Evolutionary conservation across 2,329 filamentous ascomycete genomes (phyloP), one percentile per base, ranked within the genome.

Genomic region (Cyclaneusma minus): DNA sequence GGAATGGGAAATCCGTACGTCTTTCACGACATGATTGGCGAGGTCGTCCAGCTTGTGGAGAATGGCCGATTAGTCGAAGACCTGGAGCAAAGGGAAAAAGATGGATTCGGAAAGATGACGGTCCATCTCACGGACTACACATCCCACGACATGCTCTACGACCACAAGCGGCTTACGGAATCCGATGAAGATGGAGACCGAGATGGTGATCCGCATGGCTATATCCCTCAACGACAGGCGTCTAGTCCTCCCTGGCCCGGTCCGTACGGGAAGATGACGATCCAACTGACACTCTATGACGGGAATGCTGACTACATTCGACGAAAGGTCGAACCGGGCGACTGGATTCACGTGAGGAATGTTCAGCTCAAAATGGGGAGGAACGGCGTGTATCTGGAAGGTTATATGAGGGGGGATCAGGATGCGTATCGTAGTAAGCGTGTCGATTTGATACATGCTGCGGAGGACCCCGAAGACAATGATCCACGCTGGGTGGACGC

Each of bases 51-150:
- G 36, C 53, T 61, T 1, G 67, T 56, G 36, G 42, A 51, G 9
- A 47, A 51, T 20, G 57, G 48, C 17, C n/a, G n/a, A 23, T 50
- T 56, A 3, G 62, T 64, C 0, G 58, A 48, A 22, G 51, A 58
- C 16, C 12, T 39, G 5, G 43, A 45, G 13, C n/a, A n/a, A n/a
- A n/a, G n/a, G n/a, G n/a, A n/a, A n/a, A n/a, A n/a, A n/a, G n/a
- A n/a, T n/a, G n/a, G n/a, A n/a, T n/a, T n/a, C n/a, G 58, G 63
- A 14, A 64, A 51, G 30, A 50, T 66, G 8, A 67, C 69, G 4
- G 36, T 93, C 0, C 84, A 84, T 56, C 55, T 92, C 11, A 78
- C 80, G 0, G 85, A 94, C 49, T 93, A 85, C 47, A 91, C 83
- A 0, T 54, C 67, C 26, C 82, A 94, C 41, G 42, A 57, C 0